A percentile compares a stretch with the other conserved stretches of the same genome.
phyloP scores from a whole-genome alignment of 768 basidiomycete genomes.

The Sarcomyxa edulis region DNA sequence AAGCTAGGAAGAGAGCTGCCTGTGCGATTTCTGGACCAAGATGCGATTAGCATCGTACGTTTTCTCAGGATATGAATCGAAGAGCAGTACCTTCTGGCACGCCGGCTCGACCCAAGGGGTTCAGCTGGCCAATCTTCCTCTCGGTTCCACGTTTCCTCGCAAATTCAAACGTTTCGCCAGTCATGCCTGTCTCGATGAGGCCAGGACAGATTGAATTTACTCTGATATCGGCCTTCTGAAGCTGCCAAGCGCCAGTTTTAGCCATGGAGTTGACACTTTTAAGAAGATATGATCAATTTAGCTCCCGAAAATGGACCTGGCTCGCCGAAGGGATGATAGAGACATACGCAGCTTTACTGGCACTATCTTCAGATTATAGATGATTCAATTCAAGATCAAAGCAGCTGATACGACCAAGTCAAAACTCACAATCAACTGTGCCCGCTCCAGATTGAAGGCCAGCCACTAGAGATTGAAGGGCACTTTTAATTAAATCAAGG shows the following conservation, averaged over 20 bases:
- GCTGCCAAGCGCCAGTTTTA: slow-evolving; percentile 74
- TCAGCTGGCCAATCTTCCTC: slow-evolving; percentile 77
- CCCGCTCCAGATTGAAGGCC: slow-evolving; percentile 83
- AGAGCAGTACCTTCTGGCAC: slow-evolving; percentile 61
- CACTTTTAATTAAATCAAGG: not conserved
- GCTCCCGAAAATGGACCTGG: too few species aligned
- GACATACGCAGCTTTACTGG: slow-evolving; percentile 87
- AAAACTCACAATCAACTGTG: slow-evolving; percentile 67
- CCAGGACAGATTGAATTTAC: slow-evolving; percentile 91
- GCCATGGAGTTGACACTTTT: slow-evolving; percentile 83
- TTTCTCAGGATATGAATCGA: too few species aligned
- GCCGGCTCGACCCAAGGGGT: slow-evolving; percentile 80
- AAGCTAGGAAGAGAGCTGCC: slow-evolving; percentile 80
- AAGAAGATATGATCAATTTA: slow-evolving; percentile 1
- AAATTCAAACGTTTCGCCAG: slow-evolving; percentile 64
- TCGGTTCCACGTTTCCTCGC: slow-evolving; percentile 73
- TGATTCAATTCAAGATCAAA: slow-evolving; percentile 14
- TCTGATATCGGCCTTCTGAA: slow-evolving; percentile 78
- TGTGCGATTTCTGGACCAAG: slow-evolving; percentile 88
- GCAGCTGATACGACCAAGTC: not conserved
- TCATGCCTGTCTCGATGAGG: slow-evolving; percentile 93
- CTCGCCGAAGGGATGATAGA: not conserved
- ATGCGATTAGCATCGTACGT: too few species aligned
- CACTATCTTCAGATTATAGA: slow-evolving; percentile 55
- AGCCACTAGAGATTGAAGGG: slow-evolving; percentile 45